phyloP scores from a whole-genome alignment of 2,329 filamentous ascomycete genomes.

The Parascedosporium putredinis region DNA sequence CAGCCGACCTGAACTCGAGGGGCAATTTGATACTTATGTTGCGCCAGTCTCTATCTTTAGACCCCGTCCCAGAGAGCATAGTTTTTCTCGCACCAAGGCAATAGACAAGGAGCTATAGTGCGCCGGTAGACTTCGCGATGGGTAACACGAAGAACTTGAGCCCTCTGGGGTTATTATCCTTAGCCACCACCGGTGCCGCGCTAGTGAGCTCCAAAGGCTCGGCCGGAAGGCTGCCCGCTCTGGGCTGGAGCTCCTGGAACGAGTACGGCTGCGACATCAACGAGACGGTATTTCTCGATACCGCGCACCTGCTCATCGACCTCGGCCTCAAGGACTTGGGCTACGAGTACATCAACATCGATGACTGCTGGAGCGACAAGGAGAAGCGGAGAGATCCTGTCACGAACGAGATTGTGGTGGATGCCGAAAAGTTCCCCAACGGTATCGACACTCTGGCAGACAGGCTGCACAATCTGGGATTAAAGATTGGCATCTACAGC shows the following conservation, averaged over 20 bases:
- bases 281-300: constrained; percentile 35
- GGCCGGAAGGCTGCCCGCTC: constrained; percentile 22
- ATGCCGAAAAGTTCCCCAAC: constrained; percentile 42
- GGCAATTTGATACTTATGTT: no score
- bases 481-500: constrained; percentile 56
- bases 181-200: constrained; percentile 7
- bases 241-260: constrained; percentile 45
- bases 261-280: constrained; percentile 39
- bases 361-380: constrained; percentile 51
- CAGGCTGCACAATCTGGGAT: constrained; percentile 41
- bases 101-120: neutral
- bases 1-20: no score
- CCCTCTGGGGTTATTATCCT: constrained; percentile 3
- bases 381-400: constrained; percentile 22
- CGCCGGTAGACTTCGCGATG: neutral
- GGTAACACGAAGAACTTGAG: constrained; percentile 5
- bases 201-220: constrained; percentile 11
- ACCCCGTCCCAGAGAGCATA: neutral
- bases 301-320: constrained; percentile 35
- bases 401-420: constrained; percentile 33
- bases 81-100: neutral
- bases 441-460: constrained; percentile 45
- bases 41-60: no score
- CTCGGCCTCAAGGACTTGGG: constrained; percentile 41
- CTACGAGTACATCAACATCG: constrained; percentile 49